Conservation (phyloP, 2,329 filamentous ascomycete genomes). For the Venturia effusa region DNA sequence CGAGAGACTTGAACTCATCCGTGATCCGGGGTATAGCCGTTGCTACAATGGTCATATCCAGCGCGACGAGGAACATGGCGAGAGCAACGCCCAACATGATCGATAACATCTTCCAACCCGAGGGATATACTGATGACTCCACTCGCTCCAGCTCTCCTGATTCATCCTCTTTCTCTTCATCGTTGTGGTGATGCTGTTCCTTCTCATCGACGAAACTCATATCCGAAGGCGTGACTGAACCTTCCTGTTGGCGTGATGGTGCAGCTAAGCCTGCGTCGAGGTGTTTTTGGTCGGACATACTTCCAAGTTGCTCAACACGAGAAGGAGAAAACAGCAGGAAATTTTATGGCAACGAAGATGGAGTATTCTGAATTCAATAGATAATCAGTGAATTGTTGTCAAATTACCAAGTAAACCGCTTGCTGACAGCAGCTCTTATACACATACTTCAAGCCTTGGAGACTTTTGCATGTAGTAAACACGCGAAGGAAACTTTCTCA, state of each 20-base stretch:
- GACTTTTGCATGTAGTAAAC: not conserved
- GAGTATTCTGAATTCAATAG: too few species aligned
- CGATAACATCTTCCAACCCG: constrained; percentile 7
- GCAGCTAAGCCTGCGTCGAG: not conserved
- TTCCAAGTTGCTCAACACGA: too few species aligned
- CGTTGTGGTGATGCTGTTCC: not conserved
- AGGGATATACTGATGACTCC: constrained; percentile 10
- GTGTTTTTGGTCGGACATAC: not conserved
- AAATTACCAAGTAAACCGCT: not conserved
- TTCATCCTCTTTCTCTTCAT: constrained; percentile 1
- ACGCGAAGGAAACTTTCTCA: not conserved
- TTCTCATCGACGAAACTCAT: constrained; percentile 10
- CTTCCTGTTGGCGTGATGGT: not conserved
- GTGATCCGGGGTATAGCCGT: constrained; percentile 29
- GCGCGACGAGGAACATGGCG: constrained; percentile 11
- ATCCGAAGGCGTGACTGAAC: constrained; percentile 8
- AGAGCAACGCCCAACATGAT: constrained; percentile 11
- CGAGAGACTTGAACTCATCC: constrained; percentile 24
- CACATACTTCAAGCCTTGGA: not conserved
- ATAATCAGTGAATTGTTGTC: too few species aligned
- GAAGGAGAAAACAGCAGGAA: too few species aligned
- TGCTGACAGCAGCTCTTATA: not conserved
- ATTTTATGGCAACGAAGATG: too few species aligned
- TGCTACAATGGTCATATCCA: constrained; percentile 23
- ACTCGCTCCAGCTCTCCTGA: not conserved